Percentiles rank a stretch among this genome's conserved stretches.
phyloP scores from a whole-genome alignment of 805 yeast species.

The Suhomyces tanzawaensis region DNA sequence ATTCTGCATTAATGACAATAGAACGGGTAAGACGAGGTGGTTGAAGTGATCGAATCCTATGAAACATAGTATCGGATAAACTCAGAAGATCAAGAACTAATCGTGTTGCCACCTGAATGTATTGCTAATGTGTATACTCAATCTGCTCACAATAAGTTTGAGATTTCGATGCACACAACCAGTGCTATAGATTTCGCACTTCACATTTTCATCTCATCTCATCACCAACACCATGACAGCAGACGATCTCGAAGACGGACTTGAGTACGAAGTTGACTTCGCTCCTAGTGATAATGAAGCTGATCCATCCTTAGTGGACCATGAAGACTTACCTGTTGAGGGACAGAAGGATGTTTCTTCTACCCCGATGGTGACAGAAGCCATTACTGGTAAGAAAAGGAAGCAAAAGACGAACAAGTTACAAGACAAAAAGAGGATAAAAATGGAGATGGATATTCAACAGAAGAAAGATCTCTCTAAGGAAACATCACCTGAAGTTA shows the following conservation, averaged over 20 bases:
- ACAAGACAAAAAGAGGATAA: constrained; percentile 62
- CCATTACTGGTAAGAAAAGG: constrained; percentile 19
- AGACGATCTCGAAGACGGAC: constrained; percentile 80
- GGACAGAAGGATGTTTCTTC: constrained; percentile 11
- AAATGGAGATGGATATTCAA: constrained; percentile 61
- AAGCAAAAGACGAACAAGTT: constrained; percentile 39
- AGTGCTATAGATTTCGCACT: too few species aligned
- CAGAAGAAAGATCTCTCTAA: constrained; percentile 55
- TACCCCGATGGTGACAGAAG: constrained; percentile 8
- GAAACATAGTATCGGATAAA: too few species aligned
- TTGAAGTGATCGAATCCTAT: too few species aligned
- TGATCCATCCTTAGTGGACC: constrained; percentile 15
- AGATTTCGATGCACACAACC: too few species aligned
- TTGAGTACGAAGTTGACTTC: constrained; percentile 55
- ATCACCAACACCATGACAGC: constrained; percentile 24
- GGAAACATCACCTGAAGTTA: constrained; percentile 50
- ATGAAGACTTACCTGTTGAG: constrained; percentile 27
- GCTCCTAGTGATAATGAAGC: constrained; percentile 17
- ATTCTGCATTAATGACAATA: constrained; percentile 23
- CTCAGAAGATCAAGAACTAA: too few species aligned
- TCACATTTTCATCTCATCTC: constrained; percentile 10
- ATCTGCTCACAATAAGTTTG: too few species aligned
- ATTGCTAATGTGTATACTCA: too few species aligned
- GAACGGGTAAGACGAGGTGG: neutral
- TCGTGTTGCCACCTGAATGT: too few species aligned